Base-by-base conservation (phyloP, 2,329 filamentous ascomycete genomes). In the Fusarium sp. region DNA sequence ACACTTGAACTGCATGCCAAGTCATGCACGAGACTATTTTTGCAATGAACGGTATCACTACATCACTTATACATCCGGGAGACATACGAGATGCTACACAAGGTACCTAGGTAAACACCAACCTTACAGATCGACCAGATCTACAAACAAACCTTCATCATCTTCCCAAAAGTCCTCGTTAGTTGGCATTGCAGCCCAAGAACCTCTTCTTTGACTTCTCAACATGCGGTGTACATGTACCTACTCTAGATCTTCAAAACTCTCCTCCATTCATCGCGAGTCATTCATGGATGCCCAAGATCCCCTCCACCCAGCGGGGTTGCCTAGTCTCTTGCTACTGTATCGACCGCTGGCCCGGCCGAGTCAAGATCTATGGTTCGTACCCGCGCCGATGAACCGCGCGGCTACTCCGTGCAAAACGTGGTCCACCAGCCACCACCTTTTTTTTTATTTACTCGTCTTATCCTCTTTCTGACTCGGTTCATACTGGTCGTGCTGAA, bases 341-440 rank as follows among this genome's bases (percentile, higher is more conserved):
- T 26, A 15, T 15, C n/a, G n/a, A 31, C 40, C 55, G 34, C 22
- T 45, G 36, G 39, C 56, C 51, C 47, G 40, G 57, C 40, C 35
- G 40, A 50, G 43, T 61, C 61, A 62, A 58, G 44, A 39, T 58
- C 47, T 25, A 31, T 59, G 19, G 61, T 57, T 58, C 44, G 38
- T 53, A 62, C 47, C 57, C 61, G 52, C 57, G 40, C 58, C 57
- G 61, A 52, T 52, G 40, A 64, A 62, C 61, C 56, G 44, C 42
- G 45, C 44, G 43, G 50, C 39, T 44, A 25, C 19, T 19, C 19
- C 19, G 19, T 19, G 3, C 39, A 22, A 11, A 13, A 15, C 28
- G 24, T 25, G 41, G 40, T 34, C 13, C 12, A 41, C 44, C 53
- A 64, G 63, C 63, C 61, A 40, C 61, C 46, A 19, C 22, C n/a